A percentile compares a stretch with the other conserved stretches of the same genome.
Conservation (phyloP, 805 yeast species). For the Candida maris region DNA sequence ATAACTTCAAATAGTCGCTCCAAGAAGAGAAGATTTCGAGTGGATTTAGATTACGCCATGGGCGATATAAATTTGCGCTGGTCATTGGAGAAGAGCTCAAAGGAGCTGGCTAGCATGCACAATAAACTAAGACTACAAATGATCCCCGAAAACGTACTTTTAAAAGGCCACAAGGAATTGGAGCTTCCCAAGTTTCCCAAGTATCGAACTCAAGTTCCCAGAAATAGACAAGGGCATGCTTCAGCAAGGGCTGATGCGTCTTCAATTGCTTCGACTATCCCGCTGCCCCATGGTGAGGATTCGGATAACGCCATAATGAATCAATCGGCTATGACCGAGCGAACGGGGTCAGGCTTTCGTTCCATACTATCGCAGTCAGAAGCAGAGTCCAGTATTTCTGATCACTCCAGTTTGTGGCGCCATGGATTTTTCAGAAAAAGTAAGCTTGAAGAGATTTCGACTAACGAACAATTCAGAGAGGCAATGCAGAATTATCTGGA, state of each 20-base stretch:
- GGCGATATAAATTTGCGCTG: constrained; percentile 76
- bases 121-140: constrained; percentile 56
- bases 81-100: constrained; percentile 69
- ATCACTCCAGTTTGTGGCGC: constrained; percentile 11
- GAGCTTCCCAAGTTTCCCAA: constrained; percentile 39
- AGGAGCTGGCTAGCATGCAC: constrained; percentile 71
- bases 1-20: constrained; percentile 38
- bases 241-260: constrained; percentile 8
- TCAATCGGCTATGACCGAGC: neutral
- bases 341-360: constrained; percentile 4
- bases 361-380: constrained; percentile 3
- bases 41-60: constrained; percentile 88
- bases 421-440: constrained; percentile 13
- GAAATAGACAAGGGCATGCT: constrained; percentile 3
- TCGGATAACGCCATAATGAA: constrained; percentile 2
- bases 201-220: constrained; percentile 16
- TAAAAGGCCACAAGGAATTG: constrained; percentile 21
- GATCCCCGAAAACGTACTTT: constrained; percentile 38
- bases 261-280: constrained; percentile 4
- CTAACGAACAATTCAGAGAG: constrained; percentile 35
- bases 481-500: constrained; percentile 67
- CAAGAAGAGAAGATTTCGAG: constrained; percentile 46
- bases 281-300: constrained; percentile 4
- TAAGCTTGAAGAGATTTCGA: constrained; percentile 6
- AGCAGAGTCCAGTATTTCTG: constrained; percentile 7